Base-by-base conservation (phyloP, 768 basidiomycete species). In the Hypholoma fasciculare region DNA sequence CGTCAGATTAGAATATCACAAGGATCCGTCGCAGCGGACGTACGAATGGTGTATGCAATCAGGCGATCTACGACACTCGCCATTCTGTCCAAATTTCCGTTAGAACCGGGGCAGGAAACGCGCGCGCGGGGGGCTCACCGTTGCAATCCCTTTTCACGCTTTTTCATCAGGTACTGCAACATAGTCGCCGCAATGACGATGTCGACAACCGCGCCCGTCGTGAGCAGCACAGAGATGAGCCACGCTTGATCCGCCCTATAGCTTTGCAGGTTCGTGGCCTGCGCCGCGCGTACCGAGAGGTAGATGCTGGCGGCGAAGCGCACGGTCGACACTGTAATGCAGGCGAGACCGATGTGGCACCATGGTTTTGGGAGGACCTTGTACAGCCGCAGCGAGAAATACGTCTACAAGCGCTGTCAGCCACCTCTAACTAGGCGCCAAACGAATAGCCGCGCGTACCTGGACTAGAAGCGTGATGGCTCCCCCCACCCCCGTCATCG, bases 361-460 rank as follows among this genome's bases (percentile, higher is more conserved):
- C 65, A 68, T 20, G 69, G 67, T 8, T 58, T 55, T 0, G 71
- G 69, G 14, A 74, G 61, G 8, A 73, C 64, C 34, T 60, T 64
- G 48, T 63, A 66, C 4, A 74, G 63, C 1, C 75, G 69, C 14
- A 69, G 55, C 6, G 70, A 63, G 52, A 74, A 74, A 62, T 73
- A 76, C 4, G 63, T 55, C 74, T 75, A 60, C 11, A 23, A 14
- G 14, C 37, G 27, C 30, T n/a, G 42, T 20, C 3, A n/a, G 20
- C 38, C 7, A 7, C 46, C 5, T 2, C 23, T 23, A 54, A 14
- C 8, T 34, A 38, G 14, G 11, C 46, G 50, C 16, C 17, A 8
- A 19, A 23, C n/a, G 19, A 38, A 40, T 19, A 52, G 55, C 23
- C 51, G 55, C 39, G 62, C 30, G 58, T 36, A 72, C 69, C 62